Evolutionary conservation across 768 basidiomycete species (phyloP).

Genomic region (Suillus sp.): DNA sequence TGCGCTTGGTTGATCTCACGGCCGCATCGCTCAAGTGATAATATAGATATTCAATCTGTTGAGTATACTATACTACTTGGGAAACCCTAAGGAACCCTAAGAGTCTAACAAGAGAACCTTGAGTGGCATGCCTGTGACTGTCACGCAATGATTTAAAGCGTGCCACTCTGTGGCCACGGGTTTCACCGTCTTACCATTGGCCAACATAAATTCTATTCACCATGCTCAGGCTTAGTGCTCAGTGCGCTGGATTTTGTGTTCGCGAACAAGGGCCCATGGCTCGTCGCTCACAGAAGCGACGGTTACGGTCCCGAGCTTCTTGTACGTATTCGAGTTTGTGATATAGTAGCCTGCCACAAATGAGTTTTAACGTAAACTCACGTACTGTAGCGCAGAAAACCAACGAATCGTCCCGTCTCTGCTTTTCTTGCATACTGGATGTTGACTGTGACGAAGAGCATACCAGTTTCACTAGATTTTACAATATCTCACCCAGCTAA

Average conservation of each 20-base stretch:
- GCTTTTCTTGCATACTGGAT: slow-evolving; percentile 30
- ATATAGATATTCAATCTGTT: no score
- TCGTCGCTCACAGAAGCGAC: not conserved
- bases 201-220: not conserved
- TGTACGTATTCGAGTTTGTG: slow-evolving; percentile 6
- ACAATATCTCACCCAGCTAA: slow-evolving; percentile 30
- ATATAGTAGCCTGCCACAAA: not conserved
- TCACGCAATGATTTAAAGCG: not conserved
- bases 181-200: not conserved
- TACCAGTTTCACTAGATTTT: slow-evolving; percentile 23
- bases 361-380: slow-evolving; percentile 33
- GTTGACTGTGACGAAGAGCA: slow-evolving; percentile 24
- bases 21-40: not conserved
- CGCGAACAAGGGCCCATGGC: not conserved
- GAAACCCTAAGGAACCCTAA: no score
- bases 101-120: no score
- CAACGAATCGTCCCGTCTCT: slow-evolving; percentile 18
- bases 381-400: slow-evolving; percentile 33
- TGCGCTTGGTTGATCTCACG: not conserved
- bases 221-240: not conserved
- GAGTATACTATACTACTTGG: no score
- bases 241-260: not conserved
- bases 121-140: not conserved
- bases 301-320: slow-evolving; percentile 3
- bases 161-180: not conserved